Evolutionary conservation across 768 basidiomycete genomes (phyloP).

Genomic region (Gyrodon lividus): DNA sequence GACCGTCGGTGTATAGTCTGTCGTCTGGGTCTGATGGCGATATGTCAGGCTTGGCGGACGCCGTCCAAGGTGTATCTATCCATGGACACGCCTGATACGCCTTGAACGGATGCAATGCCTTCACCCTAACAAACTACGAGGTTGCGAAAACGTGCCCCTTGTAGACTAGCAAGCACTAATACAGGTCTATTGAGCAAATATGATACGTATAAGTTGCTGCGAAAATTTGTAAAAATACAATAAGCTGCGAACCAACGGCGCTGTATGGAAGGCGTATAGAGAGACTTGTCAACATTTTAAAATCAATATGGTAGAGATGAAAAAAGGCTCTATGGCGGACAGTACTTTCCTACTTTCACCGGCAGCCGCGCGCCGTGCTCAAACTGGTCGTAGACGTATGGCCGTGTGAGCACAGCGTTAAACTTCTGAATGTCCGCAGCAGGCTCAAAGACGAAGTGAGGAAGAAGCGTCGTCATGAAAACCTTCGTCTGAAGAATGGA

Average conservation of each 20-base stretch:
- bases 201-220: neutral
- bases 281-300: neutral
- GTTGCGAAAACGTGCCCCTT: neutral
- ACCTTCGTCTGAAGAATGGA: slow-evolving; percentile 50
- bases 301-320: neutral
- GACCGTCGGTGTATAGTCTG: neutral
- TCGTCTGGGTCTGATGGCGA: slow-evolving; percentile 5
- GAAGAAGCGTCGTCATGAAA: slow-evolving; percentile 45
- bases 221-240: neutral
- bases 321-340: neutral
- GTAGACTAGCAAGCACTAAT: neutral
- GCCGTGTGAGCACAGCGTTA: slow-evolving; percentile 49
- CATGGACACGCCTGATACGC: neutral
- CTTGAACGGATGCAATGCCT: neutral
- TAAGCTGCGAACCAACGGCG: neutral
- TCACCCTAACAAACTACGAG: no score
- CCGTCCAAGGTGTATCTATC: slow-evolving; percentile 15
- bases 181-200: neutral
- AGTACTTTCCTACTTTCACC: slow-evolving; percentile 23
- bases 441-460: slow-evolving; percentile 46
- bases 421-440: slow-evolving; percentile 45
- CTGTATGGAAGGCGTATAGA: neutral
- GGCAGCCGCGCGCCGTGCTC: slow-evolving; percentile 43
- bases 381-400: slow-evolving; percentile 44
- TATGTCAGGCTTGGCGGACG: slow-evolving; percentile 10